Evolutionary conservation across 225 moss, liverwort and hornwort genomes (phyloP), one percentile per base, ranked within the genome.

Genomic region (Bryoerythrophyllum caledonicum): DNA sequence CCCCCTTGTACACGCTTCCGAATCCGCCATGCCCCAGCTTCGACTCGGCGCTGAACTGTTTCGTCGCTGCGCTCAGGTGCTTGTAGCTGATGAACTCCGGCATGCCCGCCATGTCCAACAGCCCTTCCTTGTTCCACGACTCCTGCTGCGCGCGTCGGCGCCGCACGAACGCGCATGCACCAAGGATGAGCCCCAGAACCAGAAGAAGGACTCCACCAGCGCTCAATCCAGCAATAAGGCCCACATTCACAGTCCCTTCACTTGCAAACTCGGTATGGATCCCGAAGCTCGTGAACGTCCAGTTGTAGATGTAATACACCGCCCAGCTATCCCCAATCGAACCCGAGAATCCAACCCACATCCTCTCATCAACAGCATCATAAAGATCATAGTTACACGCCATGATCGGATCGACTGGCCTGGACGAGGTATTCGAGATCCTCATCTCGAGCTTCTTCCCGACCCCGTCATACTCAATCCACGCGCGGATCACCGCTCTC

Each of bases 1-100:
- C 67, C 0, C 92, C 92, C 41, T 48, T 76, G 83, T 90, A 92
- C 13, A 92, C 92, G 26, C 75, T 84, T 25, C 92, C 90, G 38
- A 90, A 92, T 11, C 92, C 92, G 2, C 92, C 92, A 11, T 81
- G 65, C 1, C 91, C 88, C 15, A 91, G 66, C 43, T 84, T 84
- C 2, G 69, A 79, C 55, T 79, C 46, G 27, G 86, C 74, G 21
- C 82, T 79, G 70, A 91, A 91, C 1, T 74, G 72, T 17, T 82
- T 79, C 0, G 91, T 91, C 1, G 86, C 88, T 10, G 52, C 63
- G 37, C 82, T 84, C 10, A 88, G 52, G n/a, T 68, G 52, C 52
- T 52, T 68, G 52, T 54, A 69, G 54, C 69, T 54, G 69, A 69
- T 69, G 23, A 69, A 54, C 69, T 54, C 69, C 15, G 68, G 68